Evolutionary conservation across 192 early-diverging fungal genomes (phyloP).

Genomic region (Podochytrium sp.): DNA sequence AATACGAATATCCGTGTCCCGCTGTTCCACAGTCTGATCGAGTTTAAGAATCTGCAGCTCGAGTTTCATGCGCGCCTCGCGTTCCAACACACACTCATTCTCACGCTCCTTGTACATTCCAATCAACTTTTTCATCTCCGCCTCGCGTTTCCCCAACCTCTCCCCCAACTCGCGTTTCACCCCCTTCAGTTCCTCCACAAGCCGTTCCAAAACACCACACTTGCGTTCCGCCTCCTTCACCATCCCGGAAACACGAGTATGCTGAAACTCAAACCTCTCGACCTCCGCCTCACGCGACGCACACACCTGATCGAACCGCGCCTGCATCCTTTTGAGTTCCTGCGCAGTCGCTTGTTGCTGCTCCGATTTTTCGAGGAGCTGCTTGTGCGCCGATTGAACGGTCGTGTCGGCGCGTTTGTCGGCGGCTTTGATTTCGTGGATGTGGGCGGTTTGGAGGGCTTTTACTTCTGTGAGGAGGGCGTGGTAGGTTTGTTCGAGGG

Average conservation of each 20-base stretch:
- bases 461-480: conserved; percentile 56
- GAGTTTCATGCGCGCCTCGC: conserved; percentile 41
- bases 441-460: conserved; percentile 50
- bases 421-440: conserved; percentile 46
- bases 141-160: conserved; percentile 31
- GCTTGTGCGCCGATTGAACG: conserved; percentile 41
- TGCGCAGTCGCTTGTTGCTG: conserved; percentile 31
- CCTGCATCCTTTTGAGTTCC: conserved; percentile 37
- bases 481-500: conserved; percentile 54
- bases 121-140: conserved; percentile 43
- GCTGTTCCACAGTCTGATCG: conserved; percentile 36
- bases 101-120: conserved; percentile 43
- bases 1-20: conserved; percentile 40
- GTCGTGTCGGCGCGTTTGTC: conserved; percentile 37
- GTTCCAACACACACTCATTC: conserved; percentile 38
- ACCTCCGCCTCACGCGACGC: conserved; percentile 32
- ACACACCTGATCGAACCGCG: conserved; percentile 34
- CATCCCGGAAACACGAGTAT: conserved; percentile 24
- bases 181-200: conserved; percentile 36
- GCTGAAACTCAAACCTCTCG: conserved; percentile 33
- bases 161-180: conserved; percentile 41
- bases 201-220: conserved; percentile 29
- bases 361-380: conserved; percentile 43
- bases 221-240: conserved; percentile 26
- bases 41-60: conserved; percentile 41